Percentiles rank a stretch among this genome's conserved stretches.
Conservation (phyloP, 202 grass and related monocot species). For the Carex arenaria region DNA sequence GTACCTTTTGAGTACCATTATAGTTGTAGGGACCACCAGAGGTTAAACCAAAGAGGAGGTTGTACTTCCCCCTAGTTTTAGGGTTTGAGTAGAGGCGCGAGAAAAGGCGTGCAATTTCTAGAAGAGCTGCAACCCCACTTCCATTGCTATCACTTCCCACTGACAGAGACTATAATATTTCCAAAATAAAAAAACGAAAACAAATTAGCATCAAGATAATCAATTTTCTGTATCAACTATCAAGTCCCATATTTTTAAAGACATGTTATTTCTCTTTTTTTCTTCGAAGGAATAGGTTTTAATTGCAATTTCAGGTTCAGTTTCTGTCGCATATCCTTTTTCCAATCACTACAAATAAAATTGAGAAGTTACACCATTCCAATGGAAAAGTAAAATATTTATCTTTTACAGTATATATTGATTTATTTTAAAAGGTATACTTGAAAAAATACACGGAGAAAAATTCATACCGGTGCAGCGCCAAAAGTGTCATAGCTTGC, state of each 20-base stretch:
- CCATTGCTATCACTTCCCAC: slow-evolving; percentile 95
- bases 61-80: slow-evolving; percentile 89
- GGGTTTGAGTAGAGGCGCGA: slow-evolving; percentile 82
- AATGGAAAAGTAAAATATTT: neutral
- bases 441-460: slow-evolving; percentile 1
- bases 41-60: slow-evolving; percentile 96
- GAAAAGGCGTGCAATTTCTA: slow-evolving; percentile 95
- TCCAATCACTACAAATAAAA: neutral
- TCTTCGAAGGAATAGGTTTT: neutral
- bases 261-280: neutral
- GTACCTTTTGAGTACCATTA: slow-evolving; percentile 88
- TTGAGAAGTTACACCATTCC: neutral
- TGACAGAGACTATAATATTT: slow-evolving; percentile 57
- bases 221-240: neutral
- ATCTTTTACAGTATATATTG: neutral
- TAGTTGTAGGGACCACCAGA: slow-evolving; percentile 98
- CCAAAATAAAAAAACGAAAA: slow-evolving; percentile 28
- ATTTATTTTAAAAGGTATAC: neutral
- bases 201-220: neutral
- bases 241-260: neutral
- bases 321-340: neutral
- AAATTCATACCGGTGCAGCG: slow-evolving; percentile 70
- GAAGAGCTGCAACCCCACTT: slow-evolving; percentile 84
- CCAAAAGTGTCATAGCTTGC: slow-evolving; percentile 98
- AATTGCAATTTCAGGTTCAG: neutral